Conservation (phyloP, 2,329 filamentous ascomycete species). For the Phialophora chinensis region DNA sequence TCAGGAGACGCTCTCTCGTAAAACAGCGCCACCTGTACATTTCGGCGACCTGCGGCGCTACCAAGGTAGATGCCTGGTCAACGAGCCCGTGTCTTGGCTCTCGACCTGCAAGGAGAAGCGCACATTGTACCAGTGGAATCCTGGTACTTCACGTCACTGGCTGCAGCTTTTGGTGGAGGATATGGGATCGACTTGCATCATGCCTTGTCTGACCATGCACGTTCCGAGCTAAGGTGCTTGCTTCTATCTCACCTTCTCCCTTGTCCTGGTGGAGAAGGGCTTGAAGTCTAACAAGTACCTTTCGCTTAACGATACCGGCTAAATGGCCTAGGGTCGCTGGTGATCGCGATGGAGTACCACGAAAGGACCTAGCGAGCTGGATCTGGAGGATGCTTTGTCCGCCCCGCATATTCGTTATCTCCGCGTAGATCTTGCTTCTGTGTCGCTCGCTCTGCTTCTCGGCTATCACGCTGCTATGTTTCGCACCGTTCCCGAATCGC, state of each 20-base stretch:
- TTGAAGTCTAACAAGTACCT: background rate
- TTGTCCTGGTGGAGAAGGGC: background rate
- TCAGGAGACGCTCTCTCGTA: background rate
- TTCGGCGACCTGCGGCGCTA: background rate
- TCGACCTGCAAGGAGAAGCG: background rate
- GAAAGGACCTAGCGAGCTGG: background rate
- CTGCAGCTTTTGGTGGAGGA: background rate
- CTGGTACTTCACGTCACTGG: background rate
- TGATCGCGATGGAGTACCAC: background rate
- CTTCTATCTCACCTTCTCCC: background rate
- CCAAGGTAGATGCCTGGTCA: background rate
- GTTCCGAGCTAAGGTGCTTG: background rate
- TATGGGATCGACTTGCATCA: background rate
- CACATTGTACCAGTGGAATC: background rate
- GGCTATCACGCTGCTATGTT: background rate
- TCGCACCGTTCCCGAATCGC: background rate
- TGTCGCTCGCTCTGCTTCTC: background rate
- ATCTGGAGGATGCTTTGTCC: background rate
- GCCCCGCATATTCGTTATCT: constrained; percentile 2
- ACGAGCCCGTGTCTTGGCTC: background rate
- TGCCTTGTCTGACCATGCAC: background rate
- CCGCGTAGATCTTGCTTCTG: background rate
- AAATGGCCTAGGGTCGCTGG: background rate
- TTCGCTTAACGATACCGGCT: background rate
- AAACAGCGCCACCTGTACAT: background rate